Evolutionary conservation across 2,329 filamentous ascomycete species (phyloP).

Genomic region (Coniochaeta prunicola): DNA sequence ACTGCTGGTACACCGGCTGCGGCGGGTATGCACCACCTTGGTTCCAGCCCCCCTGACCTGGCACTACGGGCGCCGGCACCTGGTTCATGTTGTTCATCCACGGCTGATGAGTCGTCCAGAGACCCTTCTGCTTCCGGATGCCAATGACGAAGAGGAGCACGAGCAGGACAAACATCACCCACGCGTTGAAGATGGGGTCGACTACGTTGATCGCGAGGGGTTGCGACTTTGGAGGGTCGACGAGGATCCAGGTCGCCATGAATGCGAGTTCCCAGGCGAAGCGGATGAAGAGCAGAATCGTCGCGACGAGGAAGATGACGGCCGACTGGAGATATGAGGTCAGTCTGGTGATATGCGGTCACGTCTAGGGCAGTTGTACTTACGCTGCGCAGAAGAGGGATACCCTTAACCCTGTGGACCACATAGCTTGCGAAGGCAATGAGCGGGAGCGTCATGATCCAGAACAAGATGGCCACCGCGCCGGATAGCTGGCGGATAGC

Average conservation of each 20-base stretch:
- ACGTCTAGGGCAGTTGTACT: not conserved
- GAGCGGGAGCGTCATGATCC: slow-evolving; percentile 9
- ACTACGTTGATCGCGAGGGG: slow-evolving; percentile 2
- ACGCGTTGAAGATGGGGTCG: slow-evolving; percentile 11
- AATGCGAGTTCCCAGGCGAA: slow-evolving; percentile 10
- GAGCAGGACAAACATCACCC: slow-evolving; percentile 13
- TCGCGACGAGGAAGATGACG: slow-evolving; percentile 24
- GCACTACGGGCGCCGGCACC: not conserved
- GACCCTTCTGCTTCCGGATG: slow-evolving; percentile 13
- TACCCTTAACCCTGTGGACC: slow-evolving; percentile 7
- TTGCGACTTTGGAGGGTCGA: not conserved
- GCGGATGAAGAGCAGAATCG: slow-evolving; percentile 22
- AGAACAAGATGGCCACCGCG: slow-evolving; percentile 9
- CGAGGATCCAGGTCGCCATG: slow-evolving; percentile 6
- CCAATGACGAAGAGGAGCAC: slow-evolving; percentile 15
- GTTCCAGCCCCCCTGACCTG: not conserved
- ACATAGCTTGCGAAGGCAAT: slow-evolving; percentile 6
- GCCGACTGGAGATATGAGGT: slow-evolving; percentile 13
- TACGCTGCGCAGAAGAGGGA: slow-evolving; percentile 6
- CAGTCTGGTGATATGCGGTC: not conserved
- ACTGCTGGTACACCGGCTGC: slow-evolving; percentile 2
- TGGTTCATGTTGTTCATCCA: slow-evolving; percentile 3
- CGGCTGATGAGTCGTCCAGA: slow-evolving; percentile 16
- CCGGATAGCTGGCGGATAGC: not conserved
- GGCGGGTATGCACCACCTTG: slow-evolving; percentile 4